Base-by-base conservation (phyloP, 148 eudicot genomes). In the Hydrangea macrophylla region DNA sequence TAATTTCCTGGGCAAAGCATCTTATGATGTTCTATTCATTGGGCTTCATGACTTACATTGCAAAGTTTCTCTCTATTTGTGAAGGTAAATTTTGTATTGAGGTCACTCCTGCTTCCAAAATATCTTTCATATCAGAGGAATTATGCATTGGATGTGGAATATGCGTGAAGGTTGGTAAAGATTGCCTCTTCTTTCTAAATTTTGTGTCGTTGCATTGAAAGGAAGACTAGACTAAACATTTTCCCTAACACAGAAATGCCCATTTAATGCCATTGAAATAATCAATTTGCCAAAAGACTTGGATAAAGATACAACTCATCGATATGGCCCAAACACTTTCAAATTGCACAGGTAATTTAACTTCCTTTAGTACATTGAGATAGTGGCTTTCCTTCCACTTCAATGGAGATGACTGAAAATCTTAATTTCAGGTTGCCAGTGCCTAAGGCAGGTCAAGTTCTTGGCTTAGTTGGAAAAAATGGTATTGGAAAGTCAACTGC, bases 401-500 rank as follows among this genome's bases (percentile, higher is more conserved):
- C 75, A 40, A 37, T 25, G 10, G 64, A 31, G 63, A 25, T 62
- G 24, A 37, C 17, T 10, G 60, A 32, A 70, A 33, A 37, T 27
- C 58, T 61, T 60, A 44, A 65, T 67, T 58, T 17, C 85, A 95
- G 99, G 86, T 79, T 95, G 58, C 97, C 99, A 5, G 92, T 91
- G 51, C 99, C 97, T 30, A 91, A 97, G 80, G 97, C 99, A 6
- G 97, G 99, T 12, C 99, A 95, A 73, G 99, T 95, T 83, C 97
- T 91, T 77, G 99, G 99, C 37, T 84, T 95, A 81, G 99, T 95
- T 69, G 99, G 99, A 75, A 91, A 97, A 61, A 95, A 95, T 84
- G 99, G 99, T 22, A 95, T 95, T 81, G 99, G 99, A 55, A 95
- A 95, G 74, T 91, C 96, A 40, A 94, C 99, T 65, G 96, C 97